Conservation (phyloP, 345 rosid species). For the Cochlearia excelsa region DNA sequence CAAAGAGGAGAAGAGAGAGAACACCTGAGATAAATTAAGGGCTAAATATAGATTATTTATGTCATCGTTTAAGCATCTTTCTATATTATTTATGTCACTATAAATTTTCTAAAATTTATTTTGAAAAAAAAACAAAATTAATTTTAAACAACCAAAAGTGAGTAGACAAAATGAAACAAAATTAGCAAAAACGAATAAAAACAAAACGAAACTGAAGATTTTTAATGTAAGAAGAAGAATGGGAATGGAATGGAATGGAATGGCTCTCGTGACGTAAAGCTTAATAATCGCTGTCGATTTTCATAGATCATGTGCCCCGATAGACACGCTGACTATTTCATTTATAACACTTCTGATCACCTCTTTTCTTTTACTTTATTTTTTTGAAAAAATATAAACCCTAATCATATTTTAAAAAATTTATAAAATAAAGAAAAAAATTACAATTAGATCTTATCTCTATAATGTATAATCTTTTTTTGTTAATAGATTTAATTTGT, state of each 20-base stretch:
- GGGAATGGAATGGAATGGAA: constrained; percentile 13
- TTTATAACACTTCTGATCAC: constrained; percentile 22
- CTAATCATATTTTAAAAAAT: constrained; percentile 15
- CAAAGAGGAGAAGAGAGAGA: not conserved
- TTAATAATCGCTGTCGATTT: constrained; percentile 38
- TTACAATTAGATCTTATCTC: not conserved
- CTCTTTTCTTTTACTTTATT: not conserved
- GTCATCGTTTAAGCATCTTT: not conserved
- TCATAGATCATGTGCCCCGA: constrained; percentile 37
- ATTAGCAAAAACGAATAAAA: no score
- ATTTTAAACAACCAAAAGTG: no score
- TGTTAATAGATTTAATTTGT: no score
- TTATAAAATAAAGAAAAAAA: not conserved
- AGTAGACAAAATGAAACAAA: no score
- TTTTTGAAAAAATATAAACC: not conserved
- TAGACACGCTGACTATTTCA: constrained; percentile 36
- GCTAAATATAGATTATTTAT: not conserved
- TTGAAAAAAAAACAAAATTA: no score
- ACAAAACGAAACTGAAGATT: no score
- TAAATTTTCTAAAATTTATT: no score
- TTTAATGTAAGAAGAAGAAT: no score
- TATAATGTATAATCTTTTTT: no score
- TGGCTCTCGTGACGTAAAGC: constrained; percentile 32
- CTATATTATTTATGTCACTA: no score
- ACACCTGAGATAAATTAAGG: not conserved